phyloP scores from a whole-genome alignment of 257 asterid species.

The Solanum phureja region DNA sequence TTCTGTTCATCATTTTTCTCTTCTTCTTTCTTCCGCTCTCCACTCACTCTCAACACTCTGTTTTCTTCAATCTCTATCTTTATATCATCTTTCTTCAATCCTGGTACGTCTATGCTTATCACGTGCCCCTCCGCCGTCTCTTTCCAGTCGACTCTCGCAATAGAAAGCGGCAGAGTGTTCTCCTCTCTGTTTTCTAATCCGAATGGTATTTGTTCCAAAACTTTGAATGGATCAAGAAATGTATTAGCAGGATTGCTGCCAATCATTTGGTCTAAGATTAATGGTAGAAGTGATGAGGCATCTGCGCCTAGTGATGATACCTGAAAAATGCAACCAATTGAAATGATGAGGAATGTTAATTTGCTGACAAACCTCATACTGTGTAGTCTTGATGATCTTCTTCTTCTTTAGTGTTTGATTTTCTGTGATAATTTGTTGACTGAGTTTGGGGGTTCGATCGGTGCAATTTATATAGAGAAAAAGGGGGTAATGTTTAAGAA shows the following conservation, averaged over 20 bases:
- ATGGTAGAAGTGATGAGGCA: conserved; percentile 7
- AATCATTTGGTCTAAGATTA: not conserved
- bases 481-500: not conserved
- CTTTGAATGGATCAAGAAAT: conserved; percentile 12
- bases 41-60: conserved; percentile 6
- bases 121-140: conserved; percentile 8
- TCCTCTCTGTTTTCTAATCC: conserved; percentile 11
- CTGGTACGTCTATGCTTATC: conserved; percentile 14
- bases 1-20: not conserved
- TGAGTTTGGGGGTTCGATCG: not conserved
- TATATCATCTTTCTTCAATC: conserved; percentile 11
- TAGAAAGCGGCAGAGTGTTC: not conserved
- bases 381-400: not conserved
- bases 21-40: conserved; percentile 8
- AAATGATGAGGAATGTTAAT: not conserved
- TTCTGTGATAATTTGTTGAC: not conserved
- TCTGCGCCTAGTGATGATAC: not conserved
- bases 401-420: not conserved
- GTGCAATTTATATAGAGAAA: not conserved
- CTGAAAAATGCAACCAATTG: not conserved
- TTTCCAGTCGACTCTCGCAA: conserved; percentile 17
- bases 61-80: conserved; percentile 17
- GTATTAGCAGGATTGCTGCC: not conserved
- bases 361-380: not conserved
- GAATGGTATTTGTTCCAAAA: conserved; percentile 15